phyloP scores from a whole-genome alignment of 1,284 basidiomycete genomes.

The Takashimella koratensis region DNA sequence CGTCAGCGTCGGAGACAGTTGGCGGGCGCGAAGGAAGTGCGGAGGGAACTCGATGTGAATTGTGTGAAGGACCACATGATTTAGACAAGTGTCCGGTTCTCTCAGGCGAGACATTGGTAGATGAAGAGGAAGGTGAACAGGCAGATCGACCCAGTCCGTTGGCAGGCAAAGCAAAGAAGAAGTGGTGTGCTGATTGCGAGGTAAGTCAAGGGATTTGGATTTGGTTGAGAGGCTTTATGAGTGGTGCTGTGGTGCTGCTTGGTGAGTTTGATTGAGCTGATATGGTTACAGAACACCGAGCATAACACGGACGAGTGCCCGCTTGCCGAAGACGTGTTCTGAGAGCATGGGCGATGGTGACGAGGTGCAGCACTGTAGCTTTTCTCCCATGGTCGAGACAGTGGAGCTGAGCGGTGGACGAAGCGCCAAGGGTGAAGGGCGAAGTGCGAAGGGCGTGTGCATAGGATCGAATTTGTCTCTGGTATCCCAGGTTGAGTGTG shows the following conservation, averaged over 20 bases:
- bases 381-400: no score
- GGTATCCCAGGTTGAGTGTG: no score
- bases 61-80: constrained; percentile 47
- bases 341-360: no score
- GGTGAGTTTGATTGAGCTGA: background rate
- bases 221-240: background rate
- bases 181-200: constrained; percentile 48
- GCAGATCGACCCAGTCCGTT: constrained; percentile 13
- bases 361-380: no score
- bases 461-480: no score
- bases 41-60: constrained; percentile 29
- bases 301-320: constrained; percentile 48
- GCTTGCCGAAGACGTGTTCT: constrained; percentile 46
- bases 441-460: no score
- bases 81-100: constrained; percentile 48
- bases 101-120: constrained; percentile 28
- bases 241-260: background rate
- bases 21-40: constrained; percentile 1
- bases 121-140: constrained; percentile 4
- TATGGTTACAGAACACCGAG: constrained; percentile 29
- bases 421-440: no score
- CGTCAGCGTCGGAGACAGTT: background rate
- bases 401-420: no score
- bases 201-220: constrained; percentile 21
- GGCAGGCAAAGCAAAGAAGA: constrained; percentile 25